These are phyloP conservation scores for Oryza meridionalis DNA, from an alignment of 176 grass and related monocot genomes.

Conservation along the genomic window DNA sequence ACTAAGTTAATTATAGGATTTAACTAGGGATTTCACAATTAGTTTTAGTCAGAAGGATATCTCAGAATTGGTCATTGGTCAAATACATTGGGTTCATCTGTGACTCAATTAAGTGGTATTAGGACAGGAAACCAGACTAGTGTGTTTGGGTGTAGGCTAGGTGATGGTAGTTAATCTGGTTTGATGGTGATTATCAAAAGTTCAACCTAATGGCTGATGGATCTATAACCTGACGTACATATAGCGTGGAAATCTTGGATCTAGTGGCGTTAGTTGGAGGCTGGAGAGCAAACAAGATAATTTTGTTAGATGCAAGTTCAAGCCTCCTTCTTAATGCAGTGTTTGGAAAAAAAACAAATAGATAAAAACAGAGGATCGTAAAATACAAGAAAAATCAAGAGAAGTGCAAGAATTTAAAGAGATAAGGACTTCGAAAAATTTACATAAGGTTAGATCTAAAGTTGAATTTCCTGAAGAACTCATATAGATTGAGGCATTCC, in stretches of 20 bases:
- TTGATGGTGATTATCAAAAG: background rate
- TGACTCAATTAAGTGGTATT: background rate
- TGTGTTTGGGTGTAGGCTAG: background rate
- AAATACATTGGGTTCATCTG: background rate
- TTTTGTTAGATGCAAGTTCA: background rate
- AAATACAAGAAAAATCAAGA: background rate
- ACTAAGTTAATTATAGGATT: slow-evolving; percentile 13
- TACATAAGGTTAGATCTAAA: too few relatives aligned
- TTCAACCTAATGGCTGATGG: background rate
- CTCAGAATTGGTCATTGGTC: background rate
- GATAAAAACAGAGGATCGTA: background rate
- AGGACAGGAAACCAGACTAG: background rate
- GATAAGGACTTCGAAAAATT: too few relatives aligned
- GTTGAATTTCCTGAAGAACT: too few relatives aligned
- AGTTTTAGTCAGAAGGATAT: background rate
- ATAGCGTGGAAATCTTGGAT: background rate
- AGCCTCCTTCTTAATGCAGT: background rate
- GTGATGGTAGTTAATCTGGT: background rate
- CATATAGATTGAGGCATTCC: too few relatives aligned
- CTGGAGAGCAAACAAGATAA: background rate
- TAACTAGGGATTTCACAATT: background rate
- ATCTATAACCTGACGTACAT: background rate
- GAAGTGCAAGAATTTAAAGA: background rate
- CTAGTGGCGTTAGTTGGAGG: background rate
- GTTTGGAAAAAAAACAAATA: too few relatives aligned